A percentile compares a stretch with the other conserved stretches of the same genome.
Conservation (phyloP, 2,329 filamentous ascomycete genomes). For the Elsinoe necatrix region DNA sequence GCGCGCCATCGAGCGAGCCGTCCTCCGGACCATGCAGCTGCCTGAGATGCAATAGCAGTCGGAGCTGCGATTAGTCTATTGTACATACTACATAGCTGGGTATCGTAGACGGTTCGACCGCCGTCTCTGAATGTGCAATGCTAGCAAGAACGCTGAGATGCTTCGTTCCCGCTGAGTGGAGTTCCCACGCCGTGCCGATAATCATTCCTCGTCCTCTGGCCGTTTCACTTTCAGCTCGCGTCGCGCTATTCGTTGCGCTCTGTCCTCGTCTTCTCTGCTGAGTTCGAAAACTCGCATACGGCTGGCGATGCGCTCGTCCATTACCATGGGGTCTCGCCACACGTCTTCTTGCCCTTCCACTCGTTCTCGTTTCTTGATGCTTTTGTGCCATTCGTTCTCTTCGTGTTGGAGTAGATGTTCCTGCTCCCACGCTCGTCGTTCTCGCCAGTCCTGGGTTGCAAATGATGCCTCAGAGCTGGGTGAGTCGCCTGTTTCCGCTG, state of each 20-base stretch:
- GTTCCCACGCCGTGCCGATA: background rate
- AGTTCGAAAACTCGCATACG: constrained; percentile 78
- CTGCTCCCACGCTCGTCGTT: constrained; percentile 50
- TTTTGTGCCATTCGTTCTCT: constrained; percentile 78
- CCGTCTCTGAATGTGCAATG: background rate
- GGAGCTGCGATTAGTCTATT: background rate
- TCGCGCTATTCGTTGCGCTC: constrained; percentile 41
- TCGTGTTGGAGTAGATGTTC: constrained; percentile 58
- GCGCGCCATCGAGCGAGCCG: constrained; percentile 19
- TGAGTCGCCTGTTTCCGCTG: constrained; percentile 20
- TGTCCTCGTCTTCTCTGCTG: constrained; percentile 58
- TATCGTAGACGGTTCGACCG: background rate
- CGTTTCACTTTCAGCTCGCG: background rate
- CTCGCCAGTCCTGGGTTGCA: constrained; percentile 19
- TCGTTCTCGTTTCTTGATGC: constrained; percentile 51
- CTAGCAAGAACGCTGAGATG: background rate
- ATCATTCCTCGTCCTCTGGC: background rate
- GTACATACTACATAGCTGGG: constrained; percentile 1
- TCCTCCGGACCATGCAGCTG: background rate
- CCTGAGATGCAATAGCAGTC: background rate
- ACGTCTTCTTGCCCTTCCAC: constrained; percentile 50
- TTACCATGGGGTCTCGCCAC: constrained; percentile 64
- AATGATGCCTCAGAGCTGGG: constrained; percentile 19
- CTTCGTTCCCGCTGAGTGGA: background rate
- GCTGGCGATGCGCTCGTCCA: constrained; percentile 66